phyloP scores from a whole-genome alignment of 495 filamentous ascomycete species.

The Daldinia concentrica region DNA sequence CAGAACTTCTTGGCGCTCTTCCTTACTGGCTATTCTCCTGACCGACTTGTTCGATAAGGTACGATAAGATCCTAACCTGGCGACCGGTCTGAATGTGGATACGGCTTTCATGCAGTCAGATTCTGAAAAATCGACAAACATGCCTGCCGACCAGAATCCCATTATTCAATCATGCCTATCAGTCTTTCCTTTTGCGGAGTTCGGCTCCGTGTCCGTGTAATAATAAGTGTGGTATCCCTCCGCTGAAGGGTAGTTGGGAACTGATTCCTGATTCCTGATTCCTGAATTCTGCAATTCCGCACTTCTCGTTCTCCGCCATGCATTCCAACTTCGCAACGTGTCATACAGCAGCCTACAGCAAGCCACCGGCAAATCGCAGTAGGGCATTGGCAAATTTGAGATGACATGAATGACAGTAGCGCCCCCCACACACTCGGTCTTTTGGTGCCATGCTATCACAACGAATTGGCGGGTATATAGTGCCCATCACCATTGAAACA shows the following conservation, averaged over 20 bases:
- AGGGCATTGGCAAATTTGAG: slow-evolving; percentile 31
- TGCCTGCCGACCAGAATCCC: slow-evolving; percentile 40
- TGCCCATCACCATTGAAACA: slow-evolving; percentile 27
- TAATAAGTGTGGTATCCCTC: slow-evolving; percentile 41
- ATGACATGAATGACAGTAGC: slow-evolving; percentile 35
- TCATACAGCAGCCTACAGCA: slow-evolving; percentile 43
- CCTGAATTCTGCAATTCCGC: slow-evolving; percentile 35
- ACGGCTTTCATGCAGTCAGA: slow-evolving; percentile 38
- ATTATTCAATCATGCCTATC: slow-evolving; percentile 31
- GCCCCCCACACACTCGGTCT: slow-evolving; percentile 29
- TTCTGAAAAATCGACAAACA: slow-evolving; percentile 40
- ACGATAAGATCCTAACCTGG: slow-evolving; percentile 43
- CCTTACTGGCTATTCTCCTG: slow-evolving; percentile 32
- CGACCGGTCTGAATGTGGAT: slow-evolving; percentile 41
- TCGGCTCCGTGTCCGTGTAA: slow-evolving; percentile 43
- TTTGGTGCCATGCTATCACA: slow-evolving; percentile 32
- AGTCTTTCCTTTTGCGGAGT: slow-evolving; percentile 40
- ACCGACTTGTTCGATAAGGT: slow-evolving; percentile 40
- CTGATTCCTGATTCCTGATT: slow-evolving; percentile 21
- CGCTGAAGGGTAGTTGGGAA: slow-evolving; percentile 30
- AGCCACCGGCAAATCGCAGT: slow-evolving; percentile 43
- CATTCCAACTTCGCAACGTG: slow-evolving; percentile 44
- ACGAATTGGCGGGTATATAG: slow-evolving; percentile 41
- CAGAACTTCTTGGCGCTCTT: slow-evolving; percentile 25
- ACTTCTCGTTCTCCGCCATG: slow-evolving; percentile 39